Conservation (phyloP, 495 filamentous ascomycete genomes). For the Rhypophila decipiens region DNA sequence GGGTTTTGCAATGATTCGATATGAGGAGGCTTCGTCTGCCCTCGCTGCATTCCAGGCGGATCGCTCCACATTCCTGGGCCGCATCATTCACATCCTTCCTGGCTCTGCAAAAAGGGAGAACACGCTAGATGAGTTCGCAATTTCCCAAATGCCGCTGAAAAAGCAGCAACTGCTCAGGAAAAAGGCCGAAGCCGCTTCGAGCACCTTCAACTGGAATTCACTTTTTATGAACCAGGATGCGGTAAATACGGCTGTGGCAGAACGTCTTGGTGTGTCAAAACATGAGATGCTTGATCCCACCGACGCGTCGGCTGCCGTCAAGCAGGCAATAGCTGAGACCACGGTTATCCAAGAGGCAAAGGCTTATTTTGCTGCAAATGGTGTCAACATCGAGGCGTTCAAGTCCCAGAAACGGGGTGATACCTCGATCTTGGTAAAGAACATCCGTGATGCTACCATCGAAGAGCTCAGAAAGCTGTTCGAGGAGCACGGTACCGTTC, state of each 20-base stretch:
- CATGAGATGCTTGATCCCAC: constrained; percentile 89
- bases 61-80: constrained; percentile 80
- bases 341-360: constrained; percentile 95
- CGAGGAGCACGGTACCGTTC: constrained; percentile 65
- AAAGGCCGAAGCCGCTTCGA: constrained; percentile 67
- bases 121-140: constrained; percentile 75
- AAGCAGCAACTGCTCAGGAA: constrained; percentile 86
- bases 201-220: constrained; percentile 92
- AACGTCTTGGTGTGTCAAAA: constrained; percentile 81
- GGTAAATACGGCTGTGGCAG: constrained; percentile 83
- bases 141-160: constrained; percentile 86
- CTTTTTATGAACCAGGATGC: constrained; percentile 98
- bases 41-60: constrained; percentile 72
- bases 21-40: constrained; percentile 61
- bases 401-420: constrained; percentile 76
- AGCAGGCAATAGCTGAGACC: constrained; percentile 95
- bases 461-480: constrained; percentile 62
- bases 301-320: constrained; percentile 85
- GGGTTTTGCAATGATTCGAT: constrained; percentile 86
- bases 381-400: constrained; percentile 87
- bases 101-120: constrained; percentile 72
- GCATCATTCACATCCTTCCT: constrained; percentile 82
- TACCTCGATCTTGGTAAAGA: constrained; percentile 87
- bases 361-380: constrained; percentile 75
- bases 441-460: constrained; percentile 73